Percentiles rank a stretch among this genome's conserved stretches.
These are phyloP conservation scores for Lactarius akahatsu DNA, from an alignment of 768 basidiomycete genomes.

Conservation along the genomic window DNA sequence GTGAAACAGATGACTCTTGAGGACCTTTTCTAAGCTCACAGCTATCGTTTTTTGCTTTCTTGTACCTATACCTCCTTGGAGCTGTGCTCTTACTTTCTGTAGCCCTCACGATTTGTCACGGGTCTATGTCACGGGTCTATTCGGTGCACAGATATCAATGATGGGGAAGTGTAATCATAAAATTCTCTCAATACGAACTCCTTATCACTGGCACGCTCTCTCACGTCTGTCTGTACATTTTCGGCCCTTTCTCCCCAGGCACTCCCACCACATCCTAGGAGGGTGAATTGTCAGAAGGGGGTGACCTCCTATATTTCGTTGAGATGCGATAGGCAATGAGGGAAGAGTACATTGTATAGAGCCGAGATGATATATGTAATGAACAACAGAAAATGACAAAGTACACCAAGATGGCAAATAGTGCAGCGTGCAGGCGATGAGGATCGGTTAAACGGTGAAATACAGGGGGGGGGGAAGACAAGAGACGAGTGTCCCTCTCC, in stretches of 20 bases:
- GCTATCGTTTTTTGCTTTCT: neutral
- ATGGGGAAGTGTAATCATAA: slow-evolving; percentile 21
- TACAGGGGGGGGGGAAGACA: slow-evolving; percentile 6
- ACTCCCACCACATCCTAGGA: neutral
- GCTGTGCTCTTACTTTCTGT: slow-evolving; percentile 16
- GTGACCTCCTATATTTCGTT: neutral
- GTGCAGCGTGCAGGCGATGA: slow-evolving; percentile 18
- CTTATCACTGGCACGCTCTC: slow-evolving; percentile 1
- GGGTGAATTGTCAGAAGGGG: neutral
- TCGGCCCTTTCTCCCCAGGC: neutral
- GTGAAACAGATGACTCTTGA: slow-evolving; percentile 99
- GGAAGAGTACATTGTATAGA: slow-evolving; percentile 20
- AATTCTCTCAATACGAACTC: slow-evolving; percentile 5
- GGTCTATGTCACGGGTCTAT: slow-evolving; percentile 7
- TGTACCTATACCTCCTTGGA: slow-evolving; percentile 17
- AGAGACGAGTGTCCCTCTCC: slow-evolving; percentile 16
- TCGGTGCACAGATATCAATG: slow-evolving; percentile 22
- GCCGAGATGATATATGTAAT: slow-evolving; percentile 20
- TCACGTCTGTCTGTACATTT: slow-evolving; percentile 13
- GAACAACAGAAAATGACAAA: slow-evolving; percentile 17
- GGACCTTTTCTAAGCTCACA: slow-evolving; percentile 66
- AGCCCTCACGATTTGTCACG: slow-evolving; percentile 6
- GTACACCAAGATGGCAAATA: slow-evolving; percentile 25
- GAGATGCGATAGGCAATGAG: slow-evolving; percentile 1
- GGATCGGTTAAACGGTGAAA: neutral